phyloP scores from a whole-genome alignment of 371 early-diverging fungal species.

The Mucor plumbeus region DNA sequence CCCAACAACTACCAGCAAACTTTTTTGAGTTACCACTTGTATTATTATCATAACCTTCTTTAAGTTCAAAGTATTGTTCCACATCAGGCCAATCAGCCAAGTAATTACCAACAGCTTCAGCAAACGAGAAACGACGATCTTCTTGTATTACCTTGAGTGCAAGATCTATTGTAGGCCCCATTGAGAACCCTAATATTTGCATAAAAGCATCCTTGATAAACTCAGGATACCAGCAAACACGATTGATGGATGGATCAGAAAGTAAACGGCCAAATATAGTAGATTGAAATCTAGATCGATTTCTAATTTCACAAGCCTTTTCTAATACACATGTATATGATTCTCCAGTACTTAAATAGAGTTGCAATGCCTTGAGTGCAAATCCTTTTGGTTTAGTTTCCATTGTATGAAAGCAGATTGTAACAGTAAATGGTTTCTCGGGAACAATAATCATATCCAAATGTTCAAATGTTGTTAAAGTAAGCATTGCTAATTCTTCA shows the following conservation, averaged over 20 bases:
- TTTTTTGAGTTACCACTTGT: not conserved
- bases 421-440: slow-evolving; percentile 7
- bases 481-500: slow-evolving; percentile 6
- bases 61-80: slow-evolving; percentile 17
- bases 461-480: slow-evolving; percentile 15
- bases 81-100: slow-evolving; percentile 25
- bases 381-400: not conserved
- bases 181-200: slow-evolving; percentile 24
- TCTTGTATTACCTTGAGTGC: not conserved
- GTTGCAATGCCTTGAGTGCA: slow-evolving; percentile 37
- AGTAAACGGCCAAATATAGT: slow-evolving; percentile 29
- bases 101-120: slow-evolving; percentile 8
- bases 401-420: slow-evolving; percentile 28
- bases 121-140: not conserved
- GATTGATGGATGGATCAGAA: slow-evolving; percentile 30
- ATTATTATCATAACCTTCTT: slow-evolving; percentile 10
- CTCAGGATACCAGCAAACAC: slow-evolving; percentile 35
- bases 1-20: slow-evolving; percentile 38
- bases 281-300: not conserved
- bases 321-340: slow-evolving; percentile 37
- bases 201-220: slow-evolving; percentile 18
- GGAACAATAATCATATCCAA: slow-evolving; percentile 24
- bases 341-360: slow-evolving; percentile 32
- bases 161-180: slow-evolving; percentile 33
- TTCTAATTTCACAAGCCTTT: slow-evolving; percentile 19